Base-by-base conservation (phyloP, 169 alveolate genomes). In the Cystoisospora suis region DNA sequence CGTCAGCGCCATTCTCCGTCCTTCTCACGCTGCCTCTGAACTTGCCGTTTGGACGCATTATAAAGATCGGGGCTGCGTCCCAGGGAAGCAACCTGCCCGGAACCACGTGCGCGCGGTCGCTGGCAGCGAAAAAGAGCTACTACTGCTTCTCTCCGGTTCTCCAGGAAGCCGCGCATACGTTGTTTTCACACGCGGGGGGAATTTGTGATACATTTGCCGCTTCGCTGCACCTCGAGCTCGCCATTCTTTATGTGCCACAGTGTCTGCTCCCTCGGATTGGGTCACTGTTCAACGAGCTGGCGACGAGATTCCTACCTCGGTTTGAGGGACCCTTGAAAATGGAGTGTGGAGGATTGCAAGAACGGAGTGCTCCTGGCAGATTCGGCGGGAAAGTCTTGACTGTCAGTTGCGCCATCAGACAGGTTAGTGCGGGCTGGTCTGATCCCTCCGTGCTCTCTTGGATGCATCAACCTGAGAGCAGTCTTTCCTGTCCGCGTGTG, bases 371-470 rank as follows among this genome's bases (percentile, higher is more conserved):
- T 0, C 92, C 92, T 44, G 92, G 92, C 65, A 72, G 92, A 44
- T 75, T 87, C 59, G 92, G 92, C 32, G 92, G 92, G n/a, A 87
- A 87, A 58, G 92, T 87, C n/a, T 81, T 87, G 44, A 87, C 92
- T 34, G 92, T 87, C 45, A 49, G 88, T 49, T 87, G 92, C 92
- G 81, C 92, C 32, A 81, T 87, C 79, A 70, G 81, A 53, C 86
- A 83, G 44, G 92, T 87, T 42, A 32, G 92, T 9, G n/a, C n/a
- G n/a, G n/a, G n/a, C n/a, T n/a, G n/a, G n/a, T n/a, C n/a, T n/a
- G n/a, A n/a, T n/a, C n/a, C n/a, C n/a, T n/a, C n/a, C n/a, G n/a
- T n/a, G n/a, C n/a, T n/a, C n/a, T n/a, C n/a, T n/a, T n/a, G n/a
- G n/a, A n/a, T n/a, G n/a, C n/a, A n/a, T n/a, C n/a, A n/a, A n/a